Base-by-base conservation (phyloP, 805 yeast species). In the Starmera pachycereana region DNA sequence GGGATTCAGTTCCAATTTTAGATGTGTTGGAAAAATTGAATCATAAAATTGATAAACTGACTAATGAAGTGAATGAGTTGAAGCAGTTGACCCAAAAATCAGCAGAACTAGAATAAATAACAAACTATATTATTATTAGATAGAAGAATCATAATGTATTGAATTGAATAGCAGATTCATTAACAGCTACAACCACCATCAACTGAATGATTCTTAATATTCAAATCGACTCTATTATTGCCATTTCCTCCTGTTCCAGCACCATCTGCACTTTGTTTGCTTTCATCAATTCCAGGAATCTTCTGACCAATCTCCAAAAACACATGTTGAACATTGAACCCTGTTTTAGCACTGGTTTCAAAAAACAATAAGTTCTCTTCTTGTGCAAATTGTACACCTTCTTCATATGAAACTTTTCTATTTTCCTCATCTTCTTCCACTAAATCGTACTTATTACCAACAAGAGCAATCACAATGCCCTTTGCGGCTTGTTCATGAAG, bases 401-500 rank as follows among this genome's bases (percentile, higher is more conserved):
- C 97, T 50, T 83, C 89, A 37, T 74, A 69, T 29, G 87, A 78
- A 25, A 90, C 95, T 60, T 84, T 85, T 52, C 96, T 72, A 45
- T 74, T 66, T 19, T 66, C 61, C 37, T 65, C 70, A 43, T 68
- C 60, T 29, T 57, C 68, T 40, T 77, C 79, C 12, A 80, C 74
- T 46, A 90, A 66, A 62, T 90, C 98, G 44, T 76, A 74, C 65
- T 90, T 90, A 68, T 89, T 90, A 32, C 96, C 98, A 27, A 89
- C 96, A 32, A 90, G 69, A 4, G 97, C 97, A 60, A 90, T 88
- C 42, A 87, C 77, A 38, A 90, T 90, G 46, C 82, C 89, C 47
- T 85, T 84, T n/a, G 84, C 72, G 14, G 97, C 97, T 63, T 89
- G 97, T 50, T 89, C 95, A 56, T 87, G 95, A 50, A 90, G 72